Percentiles rank a stretch among this genome's conserved stretches.
These are phyloP conservation scores for Mycosphaerella sp. DNA, from an alignment of 2,329 filamentous ascomycete genomes.

Conservation along the genomic window DNA sequence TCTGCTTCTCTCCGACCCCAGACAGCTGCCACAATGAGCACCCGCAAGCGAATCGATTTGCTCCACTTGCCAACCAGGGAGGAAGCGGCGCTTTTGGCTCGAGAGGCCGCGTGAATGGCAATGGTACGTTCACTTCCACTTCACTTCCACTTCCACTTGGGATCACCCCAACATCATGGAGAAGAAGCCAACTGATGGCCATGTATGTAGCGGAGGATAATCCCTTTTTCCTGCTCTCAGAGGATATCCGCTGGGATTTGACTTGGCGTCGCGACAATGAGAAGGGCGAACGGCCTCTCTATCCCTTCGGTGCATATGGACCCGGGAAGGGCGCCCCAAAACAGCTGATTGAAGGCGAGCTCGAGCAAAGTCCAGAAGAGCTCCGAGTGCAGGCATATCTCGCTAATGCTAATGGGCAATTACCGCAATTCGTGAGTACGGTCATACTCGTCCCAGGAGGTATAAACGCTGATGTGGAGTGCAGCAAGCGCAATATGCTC, in stretches of 20 bases:
- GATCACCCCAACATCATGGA: too few species aligned
- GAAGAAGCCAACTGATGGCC: not conserved
- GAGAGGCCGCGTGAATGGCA: not conserved
- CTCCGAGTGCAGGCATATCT: conserved; percentile 67
- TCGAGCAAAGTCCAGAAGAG: conserved; percentile 87
- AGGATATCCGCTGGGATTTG: conserved; percentile 46
- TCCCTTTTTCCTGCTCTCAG: conserved; percentile 22
- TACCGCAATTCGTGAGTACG: conserved; percentile 43
- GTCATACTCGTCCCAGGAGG: not conserved
- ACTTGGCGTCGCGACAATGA: conserved; percentile 42
- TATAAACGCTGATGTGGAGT: not conserved
- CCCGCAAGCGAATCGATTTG: conserved; percentile 8
- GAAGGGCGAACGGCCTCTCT: conserved; percentile 67
- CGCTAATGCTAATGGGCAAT: conserved; percentile 43
- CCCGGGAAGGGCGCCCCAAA: conserved; percentile 69
- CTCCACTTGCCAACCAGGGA: conserved; percentile 5
- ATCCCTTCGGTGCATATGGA: conserved; percentile 81
- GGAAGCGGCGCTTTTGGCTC: conserved; percentile 2
- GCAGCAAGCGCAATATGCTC: conserved; percentile 3
- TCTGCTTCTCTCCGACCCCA: not conserved
- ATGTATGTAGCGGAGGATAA: conserved; percentile 1
- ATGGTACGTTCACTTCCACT: not conserved
- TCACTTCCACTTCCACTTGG: not conserved
- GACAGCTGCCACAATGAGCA: conserved; percentile 5
- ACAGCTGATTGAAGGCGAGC: conserved; percentile 74